Percentiles rank a stretch among this genome's conserved stretches.
Conservation (phyloP, 805 yeast genomes). For the Cyberlindnera euphorbiiphila region DNA sequence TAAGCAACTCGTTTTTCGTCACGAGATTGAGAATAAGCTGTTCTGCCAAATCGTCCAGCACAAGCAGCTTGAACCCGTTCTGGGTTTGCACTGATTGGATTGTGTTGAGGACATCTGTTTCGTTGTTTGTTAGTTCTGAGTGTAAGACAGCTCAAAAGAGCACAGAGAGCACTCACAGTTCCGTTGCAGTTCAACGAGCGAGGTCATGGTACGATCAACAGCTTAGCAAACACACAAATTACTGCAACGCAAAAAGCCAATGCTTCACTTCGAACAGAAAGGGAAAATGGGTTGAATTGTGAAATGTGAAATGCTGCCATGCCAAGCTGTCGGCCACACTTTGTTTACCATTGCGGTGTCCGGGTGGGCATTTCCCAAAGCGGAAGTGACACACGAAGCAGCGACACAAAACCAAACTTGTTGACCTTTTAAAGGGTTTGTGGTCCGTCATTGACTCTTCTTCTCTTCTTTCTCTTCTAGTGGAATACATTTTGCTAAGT, state of each 20-base stretch:
- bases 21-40: constrained; percentile 45
- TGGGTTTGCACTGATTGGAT: constrained; percentile 40
- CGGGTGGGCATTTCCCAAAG: not conserved
- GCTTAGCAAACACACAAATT: no score
- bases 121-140: constrained; percentile 4
- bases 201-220: constrained; percentile 36
- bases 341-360: constrained; percentile 2
- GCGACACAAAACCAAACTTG: no score
- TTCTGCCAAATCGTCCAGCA: constrained; percentile 56
- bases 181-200: constrained; percentile 36
- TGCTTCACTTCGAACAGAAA: no score
- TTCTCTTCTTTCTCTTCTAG: not conserved
- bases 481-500: not conserved
- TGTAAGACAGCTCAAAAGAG: not conserved
- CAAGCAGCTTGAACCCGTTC: constrained; percentile 45
- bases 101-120: constrained; percentile 32
- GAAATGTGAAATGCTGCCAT: no score
- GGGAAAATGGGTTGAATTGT: no score
- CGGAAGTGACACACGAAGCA: not conserved
- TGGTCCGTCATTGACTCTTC: not conserved
- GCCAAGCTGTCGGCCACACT: no score
- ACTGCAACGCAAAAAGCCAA: no score
- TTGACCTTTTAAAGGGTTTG: no score
- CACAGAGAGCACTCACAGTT: constrained; percentile 22
- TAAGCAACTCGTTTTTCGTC: constrained; percentile 43